A percentile compares a stretch with the other conserved stretches of the same genome.
Evolutionary conservation across 306 rosid species (phyloP).

Genomic region (Trichosanthes truncata): DNA sequence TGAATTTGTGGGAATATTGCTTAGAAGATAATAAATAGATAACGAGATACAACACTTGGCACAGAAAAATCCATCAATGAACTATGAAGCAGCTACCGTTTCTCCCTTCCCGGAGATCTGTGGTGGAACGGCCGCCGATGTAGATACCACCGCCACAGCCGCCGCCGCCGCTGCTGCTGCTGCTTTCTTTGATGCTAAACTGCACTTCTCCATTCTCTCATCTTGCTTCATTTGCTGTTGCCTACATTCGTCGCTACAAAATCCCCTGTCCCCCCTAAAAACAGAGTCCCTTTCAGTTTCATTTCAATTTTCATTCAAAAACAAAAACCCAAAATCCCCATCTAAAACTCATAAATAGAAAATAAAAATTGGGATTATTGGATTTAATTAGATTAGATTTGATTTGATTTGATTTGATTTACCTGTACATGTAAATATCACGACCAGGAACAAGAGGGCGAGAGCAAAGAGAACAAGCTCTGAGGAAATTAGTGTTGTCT

Average conservation of each 20-base stretch:
- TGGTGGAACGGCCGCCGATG: slow-evolving; percentile 16
- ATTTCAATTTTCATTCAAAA: neutral
- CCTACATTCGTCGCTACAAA: slow-evolving; percentile 89
- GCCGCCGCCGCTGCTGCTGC: neutral
- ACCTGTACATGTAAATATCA: slow-evolving; percentile 96
- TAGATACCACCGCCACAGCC: neutral
- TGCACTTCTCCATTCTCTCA: slow-evolving; percentile 60
- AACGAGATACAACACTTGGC: neutral
- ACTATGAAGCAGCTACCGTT: slow-evolving; percentile 44
- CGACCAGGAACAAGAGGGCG: slow-evolving; percentile 58
- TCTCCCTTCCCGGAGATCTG: slow-evolving; percentile 40
- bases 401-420: neutral
- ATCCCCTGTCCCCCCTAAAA: slow-evolving; percentile 67
- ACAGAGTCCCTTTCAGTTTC: neutral
- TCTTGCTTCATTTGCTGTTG: slow-evolving; percentile 76
- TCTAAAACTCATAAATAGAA: neutral
- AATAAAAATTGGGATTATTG: neutral
- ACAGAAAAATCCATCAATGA: neutral
- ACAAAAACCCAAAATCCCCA: neutral
- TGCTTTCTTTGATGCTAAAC: slow-evolving; percentile 36
- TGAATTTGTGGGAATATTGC: neutral
- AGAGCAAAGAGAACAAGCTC: slow-evolving; percentile 66
- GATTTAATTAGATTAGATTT: neutral
- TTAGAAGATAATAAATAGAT: neutral
- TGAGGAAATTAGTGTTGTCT: slow-evolving; percentile 43